These are phyloP conservation scores for Backusella morwellensis DNA, from an alignment of 192 early-diverging fungal species.

Conservation along the genomic window DNA sequence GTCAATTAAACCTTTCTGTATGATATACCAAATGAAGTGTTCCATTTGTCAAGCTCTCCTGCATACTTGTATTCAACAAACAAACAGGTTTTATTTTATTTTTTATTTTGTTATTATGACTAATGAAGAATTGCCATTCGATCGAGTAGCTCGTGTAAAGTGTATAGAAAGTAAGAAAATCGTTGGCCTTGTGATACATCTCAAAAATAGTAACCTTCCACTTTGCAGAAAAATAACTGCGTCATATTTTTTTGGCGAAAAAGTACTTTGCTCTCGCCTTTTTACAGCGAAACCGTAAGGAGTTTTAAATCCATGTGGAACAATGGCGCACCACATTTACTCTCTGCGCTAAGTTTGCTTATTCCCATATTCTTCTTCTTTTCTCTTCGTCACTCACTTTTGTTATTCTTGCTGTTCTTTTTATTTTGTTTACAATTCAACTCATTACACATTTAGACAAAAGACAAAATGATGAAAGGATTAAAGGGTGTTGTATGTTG, in stretches of 20 bases:
- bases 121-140: neutral
- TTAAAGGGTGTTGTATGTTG: conserved; percentile 29
- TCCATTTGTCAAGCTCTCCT: no score
- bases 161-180: neutral
- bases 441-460: neutral
- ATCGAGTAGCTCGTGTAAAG: neutral
- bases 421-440: neutral
- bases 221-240: neutral
- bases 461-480: conserved; percentile 31
- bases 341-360: neutral
- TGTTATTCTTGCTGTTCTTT: neutral
- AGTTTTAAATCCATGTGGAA: neutral
- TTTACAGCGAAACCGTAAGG: neutral
- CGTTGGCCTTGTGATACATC: neutral
- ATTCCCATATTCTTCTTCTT: neutral
- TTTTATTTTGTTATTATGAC: no score
- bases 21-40: no score
- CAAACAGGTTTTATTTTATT: neutral
- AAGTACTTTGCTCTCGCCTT: neutral
- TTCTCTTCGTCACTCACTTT: neutral
- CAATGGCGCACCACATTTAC: neutral
- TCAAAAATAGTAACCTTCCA: conserved; percentile 1
- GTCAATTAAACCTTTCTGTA: no score
- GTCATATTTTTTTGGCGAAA: neutral
- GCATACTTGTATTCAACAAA: neutral